Percentiles rank a stretch among this genome's conserved stretches.
These are phyloP conservation scores for Platismatia glauca DNA, from an alignment of 495 filamentous ascomycete species.

Conservation along the genomic window DNA sequence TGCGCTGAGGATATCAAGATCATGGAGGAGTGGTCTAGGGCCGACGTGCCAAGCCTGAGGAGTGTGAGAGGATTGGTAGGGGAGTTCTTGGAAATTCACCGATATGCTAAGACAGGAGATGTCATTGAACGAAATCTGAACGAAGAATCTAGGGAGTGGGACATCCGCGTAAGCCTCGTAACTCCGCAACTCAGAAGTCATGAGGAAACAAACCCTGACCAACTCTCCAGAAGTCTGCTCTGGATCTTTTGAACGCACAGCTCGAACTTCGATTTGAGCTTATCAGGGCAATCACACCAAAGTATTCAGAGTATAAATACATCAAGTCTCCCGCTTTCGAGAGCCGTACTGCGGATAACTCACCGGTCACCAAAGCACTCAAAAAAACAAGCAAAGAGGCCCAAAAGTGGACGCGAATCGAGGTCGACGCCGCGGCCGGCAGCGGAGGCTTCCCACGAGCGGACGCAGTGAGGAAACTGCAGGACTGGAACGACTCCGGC, in stretches of 20 bases:
- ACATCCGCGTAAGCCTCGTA: conserved; percentile 32
- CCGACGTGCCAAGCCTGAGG: conserved; percentile 43
- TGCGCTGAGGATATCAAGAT: conserved; percentile 43
- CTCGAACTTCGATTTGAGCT: conserved; percentile 47
- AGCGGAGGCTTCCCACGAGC: conserved; percentile 25
- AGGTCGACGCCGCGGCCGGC: conserved; percentile 33
- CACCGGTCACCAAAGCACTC: conserved; percentile 32
- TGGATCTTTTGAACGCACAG: conserved; percentile 41
- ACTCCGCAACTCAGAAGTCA: not conserved
- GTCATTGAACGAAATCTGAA: conserved; percentile 38
- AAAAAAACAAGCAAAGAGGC: conserved; percentile 25
- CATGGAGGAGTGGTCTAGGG: conserved; percentile 46
- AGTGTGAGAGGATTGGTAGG: conserved; percentile 38
- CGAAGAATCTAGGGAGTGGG: conserved; percentile 36
- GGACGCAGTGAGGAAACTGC: conserved; percentile 42
- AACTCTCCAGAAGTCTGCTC: conserved; percentile 25
- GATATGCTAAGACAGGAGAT: conserved; percentile 28
- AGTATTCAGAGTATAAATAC: conserved; percentile 46
- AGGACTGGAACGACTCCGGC: conserved; percentile 37
- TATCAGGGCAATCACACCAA: conserved; percentile 46
- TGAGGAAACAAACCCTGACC: not conserved
- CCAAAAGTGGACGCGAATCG: conserved; percentile 32
- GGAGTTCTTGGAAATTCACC: conserved; percentile 34
- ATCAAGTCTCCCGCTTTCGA: conserved; percentile 27
- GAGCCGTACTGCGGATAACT: conserved; percentile 24